phyloP scores from a whole-genome alignment of 1,139 yeast genomes.

The Debaryomyces sp. region DNA sequence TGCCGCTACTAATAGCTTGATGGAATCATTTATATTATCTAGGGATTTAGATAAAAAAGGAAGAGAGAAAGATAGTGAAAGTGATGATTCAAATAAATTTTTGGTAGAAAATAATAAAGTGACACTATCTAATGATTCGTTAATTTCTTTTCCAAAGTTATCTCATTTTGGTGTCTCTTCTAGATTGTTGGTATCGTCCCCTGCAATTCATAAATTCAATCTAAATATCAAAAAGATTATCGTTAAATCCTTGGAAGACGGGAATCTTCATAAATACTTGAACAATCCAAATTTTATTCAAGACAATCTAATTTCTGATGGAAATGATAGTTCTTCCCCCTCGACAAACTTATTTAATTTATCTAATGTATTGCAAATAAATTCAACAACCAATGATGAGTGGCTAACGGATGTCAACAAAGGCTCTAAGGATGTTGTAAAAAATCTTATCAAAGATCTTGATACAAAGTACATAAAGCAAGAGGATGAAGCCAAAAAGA shows the following conservation, averaged over 20 bases:
- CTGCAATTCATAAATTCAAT: slow-evolving; percentile 33
- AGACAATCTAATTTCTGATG: slow-evolving; percentile 25
- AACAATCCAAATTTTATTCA: slow-evolving; percentile 30
- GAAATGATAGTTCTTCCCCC: slow-evolving; percentile 10
- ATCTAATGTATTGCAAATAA: slow-evolving; percentile 29
- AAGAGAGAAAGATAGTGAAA: neutral
- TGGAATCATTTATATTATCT: slow-evolving; percentile 31
- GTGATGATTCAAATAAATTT: neutral
- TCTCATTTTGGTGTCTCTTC: slow-evolving; percentile 2
- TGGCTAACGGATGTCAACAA: slow-evolving; percentile 22
- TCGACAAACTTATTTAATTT: slow-evolving; percentile 34
- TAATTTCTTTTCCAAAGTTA: slow-evolving; percentile 2
- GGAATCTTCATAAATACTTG: slow-evolving; percentile 23
- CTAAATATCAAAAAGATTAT: slow-evolving; percentile 28
- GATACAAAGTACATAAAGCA: slow-evolving; percentile 22
- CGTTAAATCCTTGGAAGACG: slow-evolving; percentile 27
- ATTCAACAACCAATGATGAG: slow-evolving; percentile 14
- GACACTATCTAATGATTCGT: slow-evolving; percentile 8
- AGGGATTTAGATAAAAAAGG: slow-evolving; percentile 24
- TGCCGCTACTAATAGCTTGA: slow-evolving; percentile 16
- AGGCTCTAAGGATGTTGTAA: slow-evolving; percentile 17
- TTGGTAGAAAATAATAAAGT: slow-evolving; percentile 17
- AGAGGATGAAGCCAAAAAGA: slow-evolving; percentile 18
- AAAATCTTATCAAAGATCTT: slow-evolving; percentile 22
- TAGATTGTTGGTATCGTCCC: slow-evolving; percentile 29